These are phyloP conservation scores for Tetrastigma voinierianum DNA, from an alignment of 164 flowering plant genomes.

Conservation along the genomic window DNA sequence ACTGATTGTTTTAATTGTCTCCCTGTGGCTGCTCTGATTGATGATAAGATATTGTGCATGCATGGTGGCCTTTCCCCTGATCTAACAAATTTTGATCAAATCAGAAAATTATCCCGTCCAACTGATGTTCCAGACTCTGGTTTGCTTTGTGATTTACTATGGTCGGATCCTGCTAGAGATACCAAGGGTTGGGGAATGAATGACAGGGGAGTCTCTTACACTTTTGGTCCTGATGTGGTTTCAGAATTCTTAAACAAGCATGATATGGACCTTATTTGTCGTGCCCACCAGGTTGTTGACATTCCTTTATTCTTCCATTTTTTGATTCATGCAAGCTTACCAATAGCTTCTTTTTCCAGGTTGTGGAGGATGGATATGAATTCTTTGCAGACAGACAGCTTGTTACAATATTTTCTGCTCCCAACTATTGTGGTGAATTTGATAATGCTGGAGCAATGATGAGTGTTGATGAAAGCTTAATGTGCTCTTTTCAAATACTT, in stretches of 20 bases:
- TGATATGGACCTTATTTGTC: conserved; percentile 84
- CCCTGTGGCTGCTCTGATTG: conserved; percentile 85
- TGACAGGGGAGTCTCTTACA: conserved; percentile 84
- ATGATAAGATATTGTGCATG: conserved; percentile 87
- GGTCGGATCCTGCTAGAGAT: conserved; percentile 84
- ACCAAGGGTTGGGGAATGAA: conserved; percentile 79
- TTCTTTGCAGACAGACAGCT: conserved; percentile 85
- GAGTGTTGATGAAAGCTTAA: conserved; percentile 84
- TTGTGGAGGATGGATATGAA: conserved; percentile 91
- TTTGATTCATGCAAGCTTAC: not conserved
- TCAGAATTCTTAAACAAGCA: conserved; percentile 65
- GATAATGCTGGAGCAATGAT: conserved; percentile 94
- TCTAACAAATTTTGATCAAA: conserved; percentile 59
- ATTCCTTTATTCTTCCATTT: not conserved
- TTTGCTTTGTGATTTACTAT: conserved; percentile 81
- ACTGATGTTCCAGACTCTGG: conserved; percentile 84
- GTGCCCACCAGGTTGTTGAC: conserved; percentile 73
- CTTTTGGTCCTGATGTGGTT: conserved; percentile 77
- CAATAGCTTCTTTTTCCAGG: conserved; percentile 39
- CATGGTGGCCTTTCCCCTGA: conserved; percentile 96
- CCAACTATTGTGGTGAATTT: conserved; percentile 89
- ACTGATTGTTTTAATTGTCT: conserved; percentile 84
- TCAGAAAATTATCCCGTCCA: conserved; percentile 63
- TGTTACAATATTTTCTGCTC: conserved; percentile 85
- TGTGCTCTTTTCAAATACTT: conserved; percentile 87